phyloP scores from a whole-genome alignment of 108 stramenopile species.

The Thalassiosira profunda region DNA sequence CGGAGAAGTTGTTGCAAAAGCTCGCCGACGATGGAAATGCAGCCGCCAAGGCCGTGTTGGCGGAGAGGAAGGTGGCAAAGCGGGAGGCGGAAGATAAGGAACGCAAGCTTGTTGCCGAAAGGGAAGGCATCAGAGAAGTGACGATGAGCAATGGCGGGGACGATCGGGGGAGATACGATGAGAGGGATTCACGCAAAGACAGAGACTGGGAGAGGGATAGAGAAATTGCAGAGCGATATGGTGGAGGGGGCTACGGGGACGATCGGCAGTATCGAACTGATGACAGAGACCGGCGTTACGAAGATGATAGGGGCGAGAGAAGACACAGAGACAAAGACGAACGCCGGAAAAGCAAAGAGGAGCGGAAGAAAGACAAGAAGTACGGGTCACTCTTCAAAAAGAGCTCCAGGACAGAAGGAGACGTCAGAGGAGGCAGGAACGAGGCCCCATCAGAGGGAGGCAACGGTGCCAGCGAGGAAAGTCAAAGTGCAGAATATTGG shows the following conservation, averaged over 20 bases:
- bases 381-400: constrained; percentile 81
- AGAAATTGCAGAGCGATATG: not conserved
- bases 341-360: constrained; percentile 7
- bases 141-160: not conserved
- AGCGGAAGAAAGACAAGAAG: constrained; percentile 34
- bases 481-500: constrained; percentile 75
- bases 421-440: constrained; percentile 1
- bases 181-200: not conserved
- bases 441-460: not conserved
- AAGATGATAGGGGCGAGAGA: not conserved
- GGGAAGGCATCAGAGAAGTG: not conserved
- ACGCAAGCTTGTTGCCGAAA: constrained; percentile 10
- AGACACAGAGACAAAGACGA: not conserved
- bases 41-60: constrained; percentile 47
- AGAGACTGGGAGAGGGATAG: not conserved
- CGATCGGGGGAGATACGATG: not conserved
- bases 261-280: too few species aligned
- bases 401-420: constrained; percentile 4
- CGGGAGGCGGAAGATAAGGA: constrained; percentile 20
- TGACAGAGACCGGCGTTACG: too few species aligned
- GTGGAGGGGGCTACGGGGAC: not conserved
- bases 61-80: constrained; percentile 44
- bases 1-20: constrained; percentile 61
- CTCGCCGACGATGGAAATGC: constrained; percentile 59
- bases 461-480: not conserved